Base-by-base conservation (phyloP, 2,329 filamentous ascomycete genomes). In the Zopfia rhizophila region DNA sequence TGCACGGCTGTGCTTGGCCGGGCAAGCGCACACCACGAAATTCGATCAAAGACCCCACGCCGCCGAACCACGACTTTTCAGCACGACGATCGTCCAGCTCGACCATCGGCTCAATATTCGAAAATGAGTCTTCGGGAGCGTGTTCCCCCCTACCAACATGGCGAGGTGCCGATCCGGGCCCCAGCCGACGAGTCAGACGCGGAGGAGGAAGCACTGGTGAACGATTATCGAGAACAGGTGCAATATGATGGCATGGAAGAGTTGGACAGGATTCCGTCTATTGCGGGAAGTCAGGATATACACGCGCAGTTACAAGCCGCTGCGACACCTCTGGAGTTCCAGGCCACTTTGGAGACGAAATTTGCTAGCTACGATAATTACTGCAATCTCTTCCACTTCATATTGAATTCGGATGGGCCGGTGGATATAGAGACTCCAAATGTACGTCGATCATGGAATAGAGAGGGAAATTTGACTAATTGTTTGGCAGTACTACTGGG, bases 351-450 rank as follows among this genome's bases (percentile, higher is more conserved):
- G 45, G 94, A 97, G 76, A 90, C 90, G 74, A 97, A 97, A 80
- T 97, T 97, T 79, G 88, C 91, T 75, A 97, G 92, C 80, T 99
- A 99, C 82, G 94, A 99, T 79, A 90, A 91, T 73, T 99, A 99
- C 84, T 99, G 94, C 87, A 96, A 90, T 76, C 81, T 99, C 65
- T 99, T 99, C 81, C 94, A 99, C 80, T 97, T 91, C 78, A 97
- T 99, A 74, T 82, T 99, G 72, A 99, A 99, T 84, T 97, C 93
- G 38, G 94, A 97, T 61, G 94, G 94, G n/a, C 94, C 94, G 12
- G 93, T 99, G 50, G 94, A 99, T 71, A 82, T 99, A 61, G 94
- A 99, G 75, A 89, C 93, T 58, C 94, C 94, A 62, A 96, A 92
- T 73, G 93, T 97, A 82, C 78, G 90, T 83, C 51, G 28, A 8